Evolutionary conservation across 805 yeast species (phyloP).

Genomic region (Ogataea pignaliae): DNA sequence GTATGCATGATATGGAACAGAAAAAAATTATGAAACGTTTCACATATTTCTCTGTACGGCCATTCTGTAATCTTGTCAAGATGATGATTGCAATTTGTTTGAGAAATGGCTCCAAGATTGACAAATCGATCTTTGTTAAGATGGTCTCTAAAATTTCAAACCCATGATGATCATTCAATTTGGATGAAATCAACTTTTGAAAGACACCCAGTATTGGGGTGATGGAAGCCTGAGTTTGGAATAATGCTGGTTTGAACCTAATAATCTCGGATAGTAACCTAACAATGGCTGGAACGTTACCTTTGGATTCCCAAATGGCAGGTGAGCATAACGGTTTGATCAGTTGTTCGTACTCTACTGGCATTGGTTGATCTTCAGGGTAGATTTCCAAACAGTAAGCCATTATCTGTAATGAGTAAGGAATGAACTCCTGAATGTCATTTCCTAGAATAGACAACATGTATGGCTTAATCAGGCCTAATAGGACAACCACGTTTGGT

Average conservation of each 20-base stretch:
- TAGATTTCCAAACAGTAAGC: slow-evolving; percentile 67
- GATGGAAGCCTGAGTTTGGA: slow-evolving; percentile 36
- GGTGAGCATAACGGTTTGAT: slow-evolving; percentile 84
- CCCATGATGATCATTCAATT: slow-evolving; percentile 74
- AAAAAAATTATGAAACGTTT: slow-evolving; percentile 66
- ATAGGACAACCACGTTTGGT: slow-evolving; percentile 35
- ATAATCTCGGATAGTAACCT: slow-evolving; percentile 70
- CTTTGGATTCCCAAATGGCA: slow-evolving; percentile 87
- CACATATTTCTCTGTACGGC: slow-evolving; percentile 78
- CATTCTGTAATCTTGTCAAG: slow-evolving; percentile 72
- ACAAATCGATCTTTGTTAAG: slow-evolving; percentile 50
- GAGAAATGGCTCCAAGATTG: slow-evolving; percentile 46
- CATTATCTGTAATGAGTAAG: slow-evolving; percentile 88
- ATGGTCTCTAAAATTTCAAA: slow-evolving; percentile 79
- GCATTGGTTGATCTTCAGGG: slow-evolving; percentile 48
- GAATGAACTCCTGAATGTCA: slow-evolving; percentile 91
- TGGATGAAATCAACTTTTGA: slow-evolving; percentile 86
- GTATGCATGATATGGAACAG: slow-evolving; percentile 27
- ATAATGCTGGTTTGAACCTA: slow-evolving; percentile 39
- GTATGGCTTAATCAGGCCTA: slow-evolving; percentile 58
- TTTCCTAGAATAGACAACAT: slow-evolving; percentile 64
- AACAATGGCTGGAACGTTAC: slow-evolving; percentile 90
- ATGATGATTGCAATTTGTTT: slow-evolving; percentile 73
- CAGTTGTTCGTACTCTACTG: slow-evolving; percentile 59
- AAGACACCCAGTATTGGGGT: slow-evolving; percentile 92